These are phyloP conservation scores for Cryptococcus sp. DNA, from an alignment of 1,284 basidiomycete species.

Conservation along the genomic window DNA sequence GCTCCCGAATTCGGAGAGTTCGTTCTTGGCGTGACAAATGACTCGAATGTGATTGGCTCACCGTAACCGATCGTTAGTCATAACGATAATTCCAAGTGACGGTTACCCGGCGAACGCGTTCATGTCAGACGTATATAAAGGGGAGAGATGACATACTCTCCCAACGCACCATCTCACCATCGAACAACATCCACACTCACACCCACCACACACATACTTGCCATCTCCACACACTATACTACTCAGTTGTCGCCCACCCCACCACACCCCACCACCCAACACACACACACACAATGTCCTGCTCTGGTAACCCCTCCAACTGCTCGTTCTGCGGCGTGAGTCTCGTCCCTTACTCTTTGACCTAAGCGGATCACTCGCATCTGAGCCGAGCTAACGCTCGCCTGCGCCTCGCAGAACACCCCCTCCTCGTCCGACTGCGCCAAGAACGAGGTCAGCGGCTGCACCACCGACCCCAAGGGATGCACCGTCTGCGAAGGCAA, in stretches of 20 bases:
- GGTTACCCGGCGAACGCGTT: no score
- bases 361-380: not conserved
- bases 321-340: constrained; percentile 50
- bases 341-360: constrained; percentile 6
- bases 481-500: constrained; percentile 44
- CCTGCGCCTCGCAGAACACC: constrained; percentile 16
- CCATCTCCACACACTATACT: not conserved
- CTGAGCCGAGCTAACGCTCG: not conserved
- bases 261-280: not conserved
- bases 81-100: no score
- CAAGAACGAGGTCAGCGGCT: constrained; percentile 43
- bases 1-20: no score
- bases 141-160: no score
- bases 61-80: no score
- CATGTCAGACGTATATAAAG: no score
- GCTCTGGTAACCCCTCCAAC: constrained; percentile 47
- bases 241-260: not conserved
- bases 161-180: no score
- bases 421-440: constrained; percentile 33
- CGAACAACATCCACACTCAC: no score
- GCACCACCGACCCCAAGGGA: constrained; percentile 39
- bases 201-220: not conserved
- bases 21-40: no score
- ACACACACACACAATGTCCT: constrained; percentile 30
- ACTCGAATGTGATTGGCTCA: no score